phyloP scores from a whole-genome alignment of 140 eudicot species.

The Cichorium intybus region DNA sequence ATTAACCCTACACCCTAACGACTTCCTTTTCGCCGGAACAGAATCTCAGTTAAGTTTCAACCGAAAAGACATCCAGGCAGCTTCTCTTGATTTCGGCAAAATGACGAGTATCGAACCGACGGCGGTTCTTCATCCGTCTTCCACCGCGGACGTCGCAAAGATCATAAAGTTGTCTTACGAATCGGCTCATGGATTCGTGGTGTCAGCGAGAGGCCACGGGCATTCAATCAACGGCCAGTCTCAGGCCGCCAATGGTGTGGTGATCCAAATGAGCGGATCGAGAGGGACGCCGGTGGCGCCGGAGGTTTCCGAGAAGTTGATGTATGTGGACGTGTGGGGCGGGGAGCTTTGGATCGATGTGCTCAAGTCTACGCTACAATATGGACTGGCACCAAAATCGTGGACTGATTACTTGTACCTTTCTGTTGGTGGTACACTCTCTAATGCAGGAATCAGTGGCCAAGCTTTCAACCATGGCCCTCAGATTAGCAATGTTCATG shows the following conservation, averaged over 20 bases:
- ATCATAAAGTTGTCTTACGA: conserved; percentile 46
- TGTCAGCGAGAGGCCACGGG: conserved; percentile 90
- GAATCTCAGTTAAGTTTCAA: conserved; percentile 38
- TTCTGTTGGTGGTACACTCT: conserved; percentile 91
- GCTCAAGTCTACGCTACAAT: conserved; percentile 58
- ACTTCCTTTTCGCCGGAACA: conserved; percentile 28
- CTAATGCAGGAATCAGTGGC: conserved; percentile 93
- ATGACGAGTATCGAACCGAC: conserved; percentile 36
- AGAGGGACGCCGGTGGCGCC: conserved; percentile 10
- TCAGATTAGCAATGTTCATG: conserved; percentile 73
- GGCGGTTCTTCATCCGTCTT: conserved; percentile 66
- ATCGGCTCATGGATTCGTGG: conserved; percentile 47
- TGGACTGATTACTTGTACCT: conserved; percentile 99
- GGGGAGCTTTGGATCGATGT: conserved; percentile 98
- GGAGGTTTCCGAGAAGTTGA: conserved; percentile 39
- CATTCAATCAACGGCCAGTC: conserved; percentile 93
- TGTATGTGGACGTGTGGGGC: conserved; percentile 92
- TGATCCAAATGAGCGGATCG: conserved; percentile 57
- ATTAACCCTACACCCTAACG: conserved; percentile 47
- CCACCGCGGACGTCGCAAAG: conserved; percentile 53
- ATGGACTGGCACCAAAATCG: conserved; percentile 92
- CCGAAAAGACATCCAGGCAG: conserved; percentile 37
- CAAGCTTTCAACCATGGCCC: conserved; percentile 95
- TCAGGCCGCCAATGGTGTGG: conserved; percentile 48
- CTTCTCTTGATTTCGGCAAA: conserved; percentile 66